Percentiles rank a stretch among this genome's conserved stretches.
These are phyloP conservation scores for Populus pruinosa DNA, from an alignment of 345 rosid genomes.

Conservation along the genomic window DNA sequence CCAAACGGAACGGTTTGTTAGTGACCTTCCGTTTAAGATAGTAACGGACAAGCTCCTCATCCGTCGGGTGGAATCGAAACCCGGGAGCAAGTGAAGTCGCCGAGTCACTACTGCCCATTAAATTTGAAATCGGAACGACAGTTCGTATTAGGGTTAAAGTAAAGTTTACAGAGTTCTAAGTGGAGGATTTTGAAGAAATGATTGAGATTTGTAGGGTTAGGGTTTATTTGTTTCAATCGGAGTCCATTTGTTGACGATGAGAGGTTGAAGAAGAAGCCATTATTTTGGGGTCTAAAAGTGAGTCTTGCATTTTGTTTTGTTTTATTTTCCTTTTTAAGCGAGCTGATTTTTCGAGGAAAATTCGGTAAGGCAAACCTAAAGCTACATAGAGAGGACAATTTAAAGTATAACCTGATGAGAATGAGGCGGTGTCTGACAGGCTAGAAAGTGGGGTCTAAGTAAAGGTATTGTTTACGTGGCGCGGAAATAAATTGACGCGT, in stretches of 20 bases:
- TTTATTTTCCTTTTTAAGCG: not conserved
- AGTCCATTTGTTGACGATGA: not conserved
- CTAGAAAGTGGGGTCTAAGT: no score
- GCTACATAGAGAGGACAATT: not conserved
- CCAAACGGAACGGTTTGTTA: constrained; percentile 61
- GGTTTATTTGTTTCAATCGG: not conserved
- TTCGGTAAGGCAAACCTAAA: not conserved
- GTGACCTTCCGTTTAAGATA: constrained; percentile 79
- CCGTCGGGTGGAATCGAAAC: constrained; percentile 91
- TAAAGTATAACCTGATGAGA: not conserved
- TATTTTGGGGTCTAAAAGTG: not conserved
- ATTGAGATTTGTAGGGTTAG: not conserved
- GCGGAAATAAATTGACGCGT: not conserved
- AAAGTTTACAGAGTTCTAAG: not conserved
- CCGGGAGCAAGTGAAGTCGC: constrained; percentile 74
- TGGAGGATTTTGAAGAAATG: not conserved
- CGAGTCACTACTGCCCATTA: constrained; percentile 54
- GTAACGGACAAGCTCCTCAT: constrained; percentile 90
- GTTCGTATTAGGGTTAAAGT: not conserved
- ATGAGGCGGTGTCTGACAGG: not conserved
- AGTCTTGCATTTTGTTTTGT: not conserved
- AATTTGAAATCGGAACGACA: not conserved
- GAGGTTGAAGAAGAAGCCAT: constrained; percentile 4
- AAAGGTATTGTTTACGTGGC: not conserved
- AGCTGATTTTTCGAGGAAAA: constrained; percentile 2